phyloP scores from a whole-genome alignment of 495 filamentous ascomycete species.

The Trypethelium eluteriae region DNA sequence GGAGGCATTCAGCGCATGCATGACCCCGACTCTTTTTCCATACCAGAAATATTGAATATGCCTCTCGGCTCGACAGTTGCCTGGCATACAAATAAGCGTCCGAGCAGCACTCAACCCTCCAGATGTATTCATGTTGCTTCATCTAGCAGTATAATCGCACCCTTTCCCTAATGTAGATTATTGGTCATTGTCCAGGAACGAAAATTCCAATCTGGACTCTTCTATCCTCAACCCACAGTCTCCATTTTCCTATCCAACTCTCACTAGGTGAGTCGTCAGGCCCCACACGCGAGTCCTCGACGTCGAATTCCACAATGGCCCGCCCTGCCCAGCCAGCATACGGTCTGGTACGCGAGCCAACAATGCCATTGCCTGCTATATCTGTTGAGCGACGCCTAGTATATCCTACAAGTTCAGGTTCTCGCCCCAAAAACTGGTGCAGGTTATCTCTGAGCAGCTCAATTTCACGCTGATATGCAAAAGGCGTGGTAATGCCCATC shows the following conservation, averaged over 20 bases:
- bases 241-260: neutral
- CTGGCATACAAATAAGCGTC: too few species aligned
- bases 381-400: neutral
- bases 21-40: too few species aligned
- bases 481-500: neutral
- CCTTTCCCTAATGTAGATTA: too few species aligned
- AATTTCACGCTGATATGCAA: neutral
- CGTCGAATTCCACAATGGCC: neutral
- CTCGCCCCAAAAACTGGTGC: neutral
- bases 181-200: too few species aligned
- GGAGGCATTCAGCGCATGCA: too few species aligned
- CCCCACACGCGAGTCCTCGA: neutral
- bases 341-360: neutral
- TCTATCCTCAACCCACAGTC: neutral
- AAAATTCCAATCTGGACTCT: neutral
- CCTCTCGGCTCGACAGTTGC: too few species aligned
- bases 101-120: too few species aligned
- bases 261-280: neutral
- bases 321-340: neutral
- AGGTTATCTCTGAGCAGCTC: neutral
- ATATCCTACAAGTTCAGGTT: neutral
- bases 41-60: too few species aligned
- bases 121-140: too few species aligned
- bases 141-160: too few species aligned
- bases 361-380: neutral